phyloP scores from a whole-genome alignment of 2,329 filamentous ascomycete genomes.

The Fusarium brevicatenulatum region DNA sequence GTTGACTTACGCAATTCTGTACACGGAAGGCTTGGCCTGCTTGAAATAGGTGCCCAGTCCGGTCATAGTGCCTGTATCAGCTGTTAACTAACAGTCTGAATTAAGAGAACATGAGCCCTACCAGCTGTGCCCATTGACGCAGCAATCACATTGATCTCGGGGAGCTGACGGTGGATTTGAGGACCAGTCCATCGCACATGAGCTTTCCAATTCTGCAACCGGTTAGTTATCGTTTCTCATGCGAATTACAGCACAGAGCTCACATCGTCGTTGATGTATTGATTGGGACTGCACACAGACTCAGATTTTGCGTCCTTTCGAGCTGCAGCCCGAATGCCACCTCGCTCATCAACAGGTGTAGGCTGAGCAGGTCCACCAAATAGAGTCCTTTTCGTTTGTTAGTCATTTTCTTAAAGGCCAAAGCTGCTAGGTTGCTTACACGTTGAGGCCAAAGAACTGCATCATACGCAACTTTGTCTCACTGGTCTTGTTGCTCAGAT shows the following conservation, averaged over 20 bases:
- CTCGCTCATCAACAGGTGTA: constrained; percentile 46
- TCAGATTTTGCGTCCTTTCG: constrained; percentile 45
- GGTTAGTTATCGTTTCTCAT: not conserved
- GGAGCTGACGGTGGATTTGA: constrained; percentile 66
- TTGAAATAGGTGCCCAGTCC: constrained; percentile 63
- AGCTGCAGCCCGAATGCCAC: constrained; percentile 46
- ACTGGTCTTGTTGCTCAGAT: constrained; percentile 60
- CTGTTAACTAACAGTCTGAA: not conserved
- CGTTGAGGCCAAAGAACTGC: constrained; percentile 49
- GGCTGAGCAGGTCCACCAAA: constrained; percentile 50
- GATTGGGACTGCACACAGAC: constrained; percentile 46
- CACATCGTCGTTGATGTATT: constrained; percentile 50
- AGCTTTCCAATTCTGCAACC: constrained; percentile 59
- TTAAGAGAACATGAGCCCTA: not conserved
- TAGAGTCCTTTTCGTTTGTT: constrained; percentile 39
- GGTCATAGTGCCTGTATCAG: constrained; percentile 54
- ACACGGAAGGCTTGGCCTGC: constrained; percentile 59
- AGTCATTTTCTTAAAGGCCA: not conserved
- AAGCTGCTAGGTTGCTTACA: constrained; percentile 37
- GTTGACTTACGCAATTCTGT: constrained; percentile 46
- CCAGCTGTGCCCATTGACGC: constrained; percentile 64
- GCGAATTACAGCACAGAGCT: not conserved
- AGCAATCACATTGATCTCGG: constrained; percentile 65
- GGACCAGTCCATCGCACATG: constrained; percentile 69
- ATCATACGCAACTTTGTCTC: constrained; percentile 47